Conservation (phyloP, 2,329 filamentous ascomycete genomes). For the Aspergillus sp. region DNA sequence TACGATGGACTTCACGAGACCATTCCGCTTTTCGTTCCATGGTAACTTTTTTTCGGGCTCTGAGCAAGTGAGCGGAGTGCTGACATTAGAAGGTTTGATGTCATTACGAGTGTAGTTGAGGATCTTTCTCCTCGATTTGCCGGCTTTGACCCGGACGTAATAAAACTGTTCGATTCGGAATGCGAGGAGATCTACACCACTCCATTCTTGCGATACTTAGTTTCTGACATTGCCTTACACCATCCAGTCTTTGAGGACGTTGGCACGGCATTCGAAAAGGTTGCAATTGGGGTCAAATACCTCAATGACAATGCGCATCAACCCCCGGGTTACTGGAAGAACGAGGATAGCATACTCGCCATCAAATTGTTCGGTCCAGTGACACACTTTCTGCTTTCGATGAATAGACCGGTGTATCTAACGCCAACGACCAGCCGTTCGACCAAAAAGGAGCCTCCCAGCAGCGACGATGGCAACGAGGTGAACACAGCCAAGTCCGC, state of each 20-base stretch:
- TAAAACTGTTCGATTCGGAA: neutral
- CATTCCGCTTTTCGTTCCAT: neutral
- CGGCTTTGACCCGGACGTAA: neutral
- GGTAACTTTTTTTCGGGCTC: neutral
- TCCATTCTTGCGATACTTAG: neutral
- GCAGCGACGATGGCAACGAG: neutral
- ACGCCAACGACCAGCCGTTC: neutral
- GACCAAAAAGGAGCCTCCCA: neutral
- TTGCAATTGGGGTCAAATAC: neutral
- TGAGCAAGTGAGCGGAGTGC: neutral
- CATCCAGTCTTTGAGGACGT: neutral
- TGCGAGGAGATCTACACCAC: neutral
- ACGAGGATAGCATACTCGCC: neutral
- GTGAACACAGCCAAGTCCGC: neutral
- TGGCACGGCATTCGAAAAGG: neutral
- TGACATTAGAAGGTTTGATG: neutral
- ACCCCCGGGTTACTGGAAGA: neutral
- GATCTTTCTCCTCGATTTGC: neutral
- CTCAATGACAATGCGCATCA: neutral
- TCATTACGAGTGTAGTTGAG: neutral
- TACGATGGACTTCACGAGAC: constrained; percentile 11
- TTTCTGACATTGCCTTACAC: neutral
- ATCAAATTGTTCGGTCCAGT: neutral
- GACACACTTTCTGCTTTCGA: neutral
- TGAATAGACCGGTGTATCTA: neutral